phyloP scores from a whole-genome alignment of 1,284 basidiomycete species.

The Microbotryum violaceum region DNA sequence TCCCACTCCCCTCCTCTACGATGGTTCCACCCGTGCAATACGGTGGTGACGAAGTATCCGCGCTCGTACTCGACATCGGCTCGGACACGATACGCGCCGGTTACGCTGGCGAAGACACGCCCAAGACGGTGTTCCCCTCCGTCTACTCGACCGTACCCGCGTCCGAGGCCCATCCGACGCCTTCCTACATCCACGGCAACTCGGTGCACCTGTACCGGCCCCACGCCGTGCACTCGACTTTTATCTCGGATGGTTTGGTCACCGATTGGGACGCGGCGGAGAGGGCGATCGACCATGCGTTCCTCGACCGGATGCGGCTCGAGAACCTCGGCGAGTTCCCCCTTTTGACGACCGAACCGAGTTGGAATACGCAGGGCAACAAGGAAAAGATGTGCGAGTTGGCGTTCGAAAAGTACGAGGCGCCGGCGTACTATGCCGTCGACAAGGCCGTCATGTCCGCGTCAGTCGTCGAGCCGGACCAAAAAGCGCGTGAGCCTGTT shows the following conservation, averaged over 20 bases:
- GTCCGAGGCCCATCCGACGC: constrained; percentile 40
- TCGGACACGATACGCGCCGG: constrained; percentile 77
- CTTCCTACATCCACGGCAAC: constrained; percentile 37
- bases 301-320: constrained; percentile 32
- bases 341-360: constrained; percentile 84
- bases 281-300: constrained; percentile 31
- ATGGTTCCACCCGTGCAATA: constrained; percentile 29
- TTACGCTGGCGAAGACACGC: constrained; percentile 94
- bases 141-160: constrained; percentile 65
- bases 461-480: constrained; percentile 49
- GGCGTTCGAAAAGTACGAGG: constrained; percentile 91
- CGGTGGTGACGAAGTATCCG: constrained; percentile 57
- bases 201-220: constrained; percentile 62
- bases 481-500: neutral
- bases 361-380: constrained; percentile 87
- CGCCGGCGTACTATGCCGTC: constrained; percentile 93
- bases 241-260: constrained; percentile 69
- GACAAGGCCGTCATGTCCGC: constrained; percentile 93
- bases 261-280: constrained; percentile 33
- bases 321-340: constrained; percentile 66
- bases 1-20: too few species aligned
- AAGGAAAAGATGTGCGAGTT: constrained; percentile 90
- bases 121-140: constrained; percentile 84
- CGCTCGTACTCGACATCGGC: constrained; percentile 91
- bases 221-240: constrained; percentile 78